Conservation (phyloP, 1,284 basidiomycete species). For the Puccinia hordei region DNA sequence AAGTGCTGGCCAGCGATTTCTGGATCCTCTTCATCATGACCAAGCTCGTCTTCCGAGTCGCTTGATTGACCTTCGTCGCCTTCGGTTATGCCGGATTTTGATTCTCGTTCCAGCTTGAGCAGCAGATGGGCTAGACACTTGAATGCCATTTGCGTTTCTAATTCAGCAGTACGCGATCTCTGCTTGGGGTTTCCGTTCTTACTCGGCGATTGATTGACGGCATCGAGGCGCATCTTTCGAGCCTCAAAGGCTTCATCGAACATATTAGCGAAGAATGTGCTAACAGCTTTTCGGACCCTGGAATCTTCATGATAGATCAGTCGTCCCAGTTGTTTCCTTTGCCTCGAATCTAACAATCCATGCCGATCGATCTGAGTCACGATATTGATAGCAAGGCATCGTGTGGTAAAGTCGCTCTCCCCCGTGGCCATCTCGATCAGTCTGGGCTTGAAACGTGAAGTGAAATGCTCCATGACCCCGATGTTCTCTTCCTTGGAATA, state of each 20-base stretch:
- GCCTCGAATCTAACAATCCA: conserved; percentile 72
- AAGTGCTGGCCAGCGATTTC: conserved; percentile 53
- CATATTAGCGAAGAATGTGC: conserved; percentile 74
- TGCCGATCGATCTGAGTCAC: conserved; percentile 78
- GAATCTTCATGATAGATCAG: conserved; percentile 85
- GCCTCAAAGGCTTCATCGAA: conserved; percentile 75
- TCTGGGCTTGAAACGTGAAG: conserved; percentile 84
- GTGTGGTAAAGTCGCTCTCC: conserved; percentile 80
- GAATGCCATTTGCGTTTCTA: conserved; percentile 52
- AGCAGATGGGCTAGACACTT: conserved; percentile 56
- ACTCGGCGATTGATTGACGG: not conserved
- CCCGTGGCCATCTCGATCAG: conserved; percentile 88
- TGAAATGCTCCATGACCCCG: conserved; percentile 76
- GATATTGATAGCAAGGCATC: conserved; percentile 80
- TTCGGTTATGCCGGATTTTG: not conserved
- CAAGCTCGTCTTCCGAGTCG: conserved; percentile 34
- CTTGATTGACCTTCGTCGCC: conserved; percentile 19
- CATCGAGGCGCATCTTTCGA: conserved; percentile 61
- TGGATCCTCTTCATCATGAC: conserved; percentile 42
- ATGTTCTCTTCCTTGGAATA: conserved; percentile 78
- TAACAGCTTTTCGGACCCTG: conserved; percentile 78
- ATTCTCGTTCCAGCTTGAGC: conserved; percentile 55
- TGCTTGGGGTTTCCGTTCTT: conserved; percentile 63
- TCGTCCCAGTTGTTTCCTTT: conserved; percentile 66
- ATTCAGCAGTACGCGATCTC: conserved; percentile 61